These are phyloP conservation scores for Hypsizygus marmoreus DNA, from an alignment of 768 basidiomycete species.

Conservation along the genomic window DNA sequence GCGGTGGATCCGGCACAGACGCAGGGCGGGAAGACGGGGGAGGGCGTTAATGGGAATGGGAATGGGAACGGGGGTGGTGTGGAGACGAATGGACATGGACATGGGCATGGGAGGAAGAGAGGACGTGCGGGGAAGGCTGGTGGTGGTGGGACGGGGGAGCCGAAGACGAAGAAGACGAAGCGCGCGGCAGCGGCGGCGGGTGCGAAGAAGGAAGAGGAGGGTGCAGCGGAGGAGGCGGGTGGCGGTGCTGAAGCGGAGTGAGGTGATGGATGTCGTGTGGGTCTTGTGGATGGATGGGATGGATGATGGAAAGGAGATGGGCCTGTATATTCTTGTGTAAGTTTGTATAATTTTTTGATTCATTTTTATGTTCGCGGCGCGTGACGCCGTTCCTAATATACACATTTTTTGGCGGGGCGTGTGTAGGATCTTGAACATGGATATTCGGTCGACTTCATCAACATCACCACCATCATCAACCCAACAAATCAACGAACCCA, in stretches of 20 bases:
- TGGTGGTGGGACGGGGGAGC: neutral
- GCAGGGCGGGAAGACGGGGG: neutral
- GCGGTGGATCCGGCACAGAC: neutral
- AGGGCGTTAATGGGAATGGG: neutral
- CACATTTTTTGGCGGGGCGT: no score
- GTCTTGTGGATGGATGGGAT: neutral
- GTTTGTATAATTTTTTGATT: no score
- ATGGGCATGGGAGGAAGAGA: neutral
- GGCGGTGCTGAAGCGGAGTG: neutral
- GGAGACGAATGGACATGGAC: neutral
- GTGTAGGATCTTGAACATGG: no score
- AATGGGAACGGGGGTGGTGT: neutral
- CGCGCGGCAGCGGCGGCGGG: neutral
- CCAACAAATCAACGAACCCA: no score
- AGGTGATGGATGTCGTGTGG: neutral
- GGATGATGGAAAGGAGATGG: neutral
- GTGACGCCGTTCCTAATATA: no score
- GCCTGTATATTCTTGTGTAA: constrained; percentile 1
- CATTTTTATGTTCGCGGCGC: no score
- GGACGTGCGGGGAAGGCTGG: constrained; percentile 1
- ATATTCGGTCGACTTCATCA: no score
- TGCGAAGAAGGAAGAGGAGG: neutral
- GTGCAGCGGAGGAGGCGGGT: neutral
- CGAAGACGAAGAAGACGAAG: constrained; percentile 5
- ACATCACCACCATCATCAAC: no score